Evolutionary conservation across 805 yeast species (phyloP), one percentile per base, ranked within the genome.

Genomic region (Tetrapisispora arboricola): DNA sequence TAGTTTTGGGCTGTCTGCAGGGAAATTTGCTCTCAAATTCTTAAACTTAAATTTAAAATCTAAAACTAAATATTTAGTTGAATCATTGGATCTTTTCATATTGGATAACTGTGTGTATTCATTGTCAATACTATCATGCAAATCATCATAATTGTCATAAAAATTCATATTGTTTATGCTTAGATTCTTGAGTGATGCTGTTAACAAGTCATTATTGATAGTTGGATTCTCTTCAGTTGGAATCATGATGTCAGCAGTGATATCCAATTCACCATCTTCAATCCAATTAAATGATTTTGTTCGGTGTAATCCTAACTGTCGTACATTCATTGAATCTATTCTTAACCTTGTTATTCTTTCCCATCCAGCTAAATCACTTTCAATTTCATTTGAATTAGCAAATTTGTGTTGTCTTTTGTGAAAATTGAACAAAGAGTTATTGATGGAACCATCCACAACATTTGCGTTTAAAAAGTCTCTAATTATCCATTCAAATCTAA

Each of bases 351-450:
- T 70, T 18, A 72, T 67, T 44, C 68, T 68, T 41, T 72, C 72
- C 73, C 75, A 73, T 10, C 73, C 70, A 9, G 60, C 51, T 17
- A 60, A 47, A 37, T 66, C 67, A 24, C 58, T 60, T 20, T 57
- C 57, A 26, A 62, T 48, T 41, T 63, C 67, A 28, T 57, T 60
- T 25, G 71, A 66, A 46, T 68, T 69, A 0, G 75, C 73, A 44
- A 70, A 60, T 41, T 72, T 71, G 44, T 73, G 71, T 53, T 82
- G 90, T 49, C 83, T 73, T 54, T 81, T 81, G 50, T 83, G 92
- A 18, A 84, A 70, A 0, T 87, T 80, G 61, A 83, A 82, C 58
- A 84, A 66, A 1, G 92, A 76, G 40, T 80, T 80, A 52, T 82
- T 80, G 12, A 83, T 67, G 0, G 88, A 75, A 0, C 94, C 94